phyloP scores from a whole-genome alignment of 495 filamentous ascomycete species.

The Trichoderma virens region DNA sequence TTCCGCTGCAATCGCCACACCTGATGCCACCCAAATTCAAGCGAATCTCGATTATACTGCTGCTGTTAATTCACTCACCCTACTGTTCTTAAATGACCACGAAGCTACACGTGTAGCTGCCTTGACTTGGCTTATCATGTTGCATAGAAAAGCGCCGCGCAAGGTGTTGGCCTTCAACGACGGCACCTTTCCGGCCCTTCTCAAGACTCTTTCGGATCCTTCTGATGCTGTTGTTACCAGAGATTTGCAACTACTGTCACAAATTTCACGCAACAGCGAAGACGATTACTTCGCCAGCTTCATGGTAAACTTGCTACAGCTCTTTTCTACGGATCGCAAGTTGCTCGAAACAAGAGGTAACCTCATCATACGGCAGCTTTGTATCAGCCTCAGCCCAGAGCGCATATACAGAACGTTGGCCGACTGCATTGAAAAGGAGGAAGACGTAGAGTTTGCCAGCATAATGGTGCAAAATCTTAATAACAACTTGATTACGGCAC shows the following conservation, averaged over 20 bases:
- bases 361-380: constrained; percentile 91
- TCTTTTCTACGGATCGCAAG: constrained; percentile 89
- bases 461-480: constrained; percentile 99
- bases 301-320: constrained; percentile 92
- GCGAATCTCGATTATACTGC: constrained; percentile 91
- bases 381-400: constrained; percentile 84
- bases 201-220: constrained; percentile 95
- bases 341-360: constrained; percentile 90
- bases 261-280: constrained; percentile 93
- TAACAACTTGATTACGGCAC: constrained; percentile 97
- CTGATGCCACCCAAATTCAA: constrained; percentile 40
- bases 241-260: constrained; percentile 87
- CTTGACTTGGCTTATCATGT: constrained; percentile 92
- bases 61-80: constrained; percentile 87
- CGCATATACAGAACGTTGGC: constrained; percentile 94
- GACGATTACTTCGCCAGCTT: constrained; percentile 96
- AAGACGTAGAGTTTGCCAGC: constrained; percentile 96
- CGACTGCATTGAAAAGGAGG: constrained; percentile 95
- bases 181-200: constrained; percentile 88
- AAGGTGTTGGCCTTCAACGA: constrained; percentile 96
- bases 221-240: constrained; percentile 93
- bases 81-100: constrained; percentile 93
- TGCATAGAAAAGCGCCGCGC: constrained; percentile 87
- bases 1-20: constrained; percentile 35
- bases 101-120: constrained; percentile 92